Base-by-base conservation (phyloP, 768 basidiomycete species). In the Boletus reticulatus region DNA sequence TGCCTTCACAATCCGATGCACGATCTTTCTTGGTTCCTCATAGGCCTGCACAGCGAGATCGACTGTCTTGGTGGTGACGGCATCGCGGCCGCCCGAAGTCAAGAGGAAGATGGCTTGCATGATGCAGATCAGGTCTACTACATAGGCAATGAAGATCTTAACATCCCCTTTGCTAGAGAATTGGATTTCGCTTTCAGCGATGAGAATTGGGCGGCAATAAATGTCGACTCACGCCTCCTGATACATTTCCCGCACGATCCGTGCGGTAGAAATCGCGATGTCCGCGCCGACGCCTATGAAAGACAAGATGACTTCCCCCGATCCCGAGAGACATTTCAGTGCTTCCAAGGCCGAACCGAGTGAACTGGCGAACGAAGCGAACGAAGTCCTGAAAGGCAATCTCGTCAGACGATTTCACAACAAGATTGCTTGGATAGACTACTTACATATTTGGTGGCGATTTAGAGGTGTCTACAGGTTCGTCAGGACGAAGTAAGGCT, bases 71-170 rank as follows among this genome's bases (percentile, higher is more conserved):
- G 10, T 2, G 10, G 49, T 63, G 24, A 62, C 42, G 0, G 13
- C 34, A 5, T 43, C 12, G 1, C 7, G 42, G 2, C 22, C 11
- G 12, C 37, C 37, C 2, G 46, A n/a, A 1, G 50, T 31, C 20
- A 62, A 6, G 39, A 58, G 20, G 29, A 48, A 62, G 19, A 59
- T 7, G 13, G 29, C 34, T 24, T 63, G 61, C 61, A 62, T 63
- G 49, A 59, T 38, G 24, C 55, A 62, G 19, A 59, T 49, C 32
- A 62, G 17, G 49, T 59, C 45, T 2, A 63, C 43, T 22, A 58
- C 53, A 42, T 53, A 62, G 19, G 36, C 52, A 46, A 62, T 62
- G 32, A 62, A 32, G 17, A 59, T 22, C 16, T 49, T 62, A 16
- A 54, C 61, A 17, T 51, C 52, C 22, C 20, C 44, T 42, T 51